These are phyloP conservation scores for Hanseniaspora jakobsenii DNA, from an alignment of 805 yeast species.

Conservation along the genomic window DNA sequence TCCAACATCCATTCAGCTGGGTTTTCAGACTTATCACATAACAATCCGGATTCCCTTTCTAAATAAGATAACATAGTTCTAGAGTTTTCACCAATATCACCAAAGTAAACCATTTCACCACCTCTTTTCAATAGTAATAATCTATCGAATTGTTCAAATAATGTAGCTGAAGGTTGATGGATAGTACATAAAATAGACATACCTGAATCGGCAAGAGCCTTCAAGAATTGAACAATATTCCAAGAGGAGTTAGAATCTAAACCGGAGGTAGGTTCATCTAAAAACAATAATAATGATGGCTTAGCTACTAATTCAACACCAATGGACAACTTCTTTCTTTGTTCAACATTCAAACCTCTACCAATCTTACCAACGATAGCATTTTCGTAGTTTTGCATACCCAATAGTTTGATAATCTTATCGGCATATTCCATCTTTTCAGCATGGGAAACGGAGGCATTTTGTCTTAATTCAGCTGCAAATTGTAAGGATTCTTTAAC, in stretches of 20 bases:
- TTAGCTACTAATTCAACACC: slow-evolving; percentile 65
- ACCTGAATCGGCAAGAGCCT: slow-evolving; percentile 57
- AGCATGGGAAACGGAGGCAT: slow-evolving; percentile 38
- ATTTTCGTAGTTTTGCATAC: slow-evolving; percentile 59
- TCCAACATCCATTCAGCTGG: slow-evolving; percentile 64
- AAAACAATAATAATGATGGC: slow-evolving; percentile 48
- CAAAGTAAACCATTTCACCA: slow-evolving; percentile 71
- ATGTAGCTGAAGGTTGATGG: slow-evolving; percentile 65
- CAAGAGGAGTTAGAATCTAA: slow-evolving; percentile 55
- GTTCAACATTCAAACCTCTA: slow-evolving; percentile 58
- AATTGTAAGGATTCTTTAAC: slow-evolving; percentile 65
- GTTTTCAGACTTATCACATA: slow-evolving; percentile 48
- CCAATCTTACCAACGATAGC: slow-evolving; percentile 74
- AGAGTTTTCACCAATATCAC: slow-evolving; percentile 63
- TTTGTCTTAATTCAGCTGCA: slow-evolving; percentile 63
- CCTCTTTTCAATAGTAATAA: slow-evolving; percentile 57
- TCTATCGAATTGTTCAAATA: slow-evolving; percentile 57
- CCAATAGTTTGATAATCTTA: slow-evolving; percentile 51
- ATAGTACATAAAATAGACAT: slow-evolving; percentile 67
- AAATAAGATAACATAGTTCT: slow-evolving; percentile 48
- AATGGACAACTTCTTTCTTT: slow-evolving; percentile 54
- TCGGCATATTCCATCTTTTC: slow-evolving; percentile 63
- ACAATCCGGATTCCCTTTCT: slow-evolving; percentile 60
- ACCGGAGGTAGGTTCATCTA: slow-evolving; percentile 69
- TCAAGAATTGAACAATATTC: slow-evolving; percentile 56